Evolutionary conservation across 805 yeast genomes (phyloP), one percentile per base, ranked within the genome.

Genomic region (Yarrowia sp.): DNA sequence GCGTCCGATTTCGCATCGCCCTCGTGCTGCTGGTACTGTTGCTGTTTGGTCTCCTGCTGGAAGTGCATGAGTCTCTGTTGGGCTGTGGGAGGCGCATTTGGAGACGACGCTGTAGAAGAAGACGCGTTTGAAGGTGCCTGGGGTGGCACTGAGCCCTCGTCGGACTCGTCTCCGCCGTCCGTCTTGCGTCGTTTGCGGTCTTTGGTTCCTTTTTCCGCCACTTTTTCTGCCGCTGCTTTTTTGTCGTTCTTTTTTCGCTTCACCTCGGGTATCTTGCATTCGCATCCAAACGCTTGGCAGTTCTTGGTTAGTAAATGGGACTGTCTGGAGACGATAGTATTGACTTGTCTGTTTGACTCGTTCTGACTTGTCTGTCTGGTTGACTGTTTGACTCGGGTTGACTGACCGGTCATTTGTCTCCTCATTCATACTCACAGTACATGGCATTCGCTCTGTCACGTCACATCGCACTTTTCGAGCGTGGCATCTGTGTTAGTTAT

Each of bases 401-500:
- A n/a, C n/a, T n/a, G n/a, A n/a, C n/a, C n/a, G n/a, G n/a, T n/a
- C n/a, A n/a, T n/a, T n/a, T n/a, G n/a, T n/a, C n/a, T n/a, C n/a
- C n/a, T n/a, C n/a, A n/a, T n/a, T n/a, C n/a, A 51, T 51, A 70
- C 75, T 32, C 67, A 73, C 75, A 22, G 92, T 82, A 70, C 89
- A 85, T 0, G 88, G 89, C 71, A 79, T 78, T 64, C 77, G 81
- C 35, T 74, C 73, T 14, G 79, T 87, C 65, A 76, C 78, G 65
- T 76, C 78, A 75, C 96, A 89, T 36, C 92, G 82, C n/a, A 89
- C 95, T 70, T 89, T 89, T 36, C 95, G 78, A 8, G 87, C 82
- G 64, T 90, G 85, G 71, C 95, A 89, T 76, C 70, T 68, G 40
- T 17, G 64, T 24, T 52, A 52, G 59, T 16, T 9, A 6, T 10